Conservation (phyloP, 1,284 basidiomycete species). For the Ganoderma resinaceum region DNA sequence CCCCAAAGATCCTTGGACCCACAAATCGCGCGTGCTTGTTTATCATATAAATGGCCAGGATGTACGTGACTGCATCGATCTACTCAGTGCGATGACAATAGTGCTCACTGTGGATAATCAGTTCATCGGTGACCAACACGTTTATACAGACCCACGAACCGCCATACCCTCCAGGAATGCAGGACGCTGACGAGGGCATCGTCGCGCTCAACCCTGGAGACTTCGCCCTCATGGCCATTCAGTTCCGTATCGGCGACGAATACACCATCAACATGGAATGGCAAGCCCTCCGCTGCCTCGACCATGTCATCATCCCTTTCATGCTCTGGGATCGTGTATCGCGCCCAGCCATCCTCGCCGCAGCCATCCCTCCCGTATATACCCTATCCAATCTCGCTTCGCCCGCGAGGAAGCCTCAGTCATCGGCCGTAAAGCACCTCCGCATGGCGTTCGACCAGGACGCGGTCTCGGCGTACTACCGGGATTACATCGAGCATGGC, state of each 20-base stretch:
- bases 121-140: too few species aligned
- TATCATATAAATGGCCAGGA: background rate
- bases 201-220: conserved; percentile 2
- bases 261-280: background rate
- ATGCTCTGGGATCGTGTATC: background rate
- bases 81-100: too few species aligned
- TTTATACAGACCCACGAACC: background rate
- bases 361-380: background rate
- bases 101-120: too few species aligned
- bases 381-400: background rate
- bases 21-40: background rate
- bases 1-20: background rate
- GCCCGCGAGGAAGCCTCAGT: background rate
- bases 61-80: too few species aligned
- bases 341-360: background rate
- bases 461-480: background rate
- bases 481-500: background rate
- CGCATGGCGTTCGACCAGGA: background rate
- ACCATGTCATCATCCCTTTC: background rate
- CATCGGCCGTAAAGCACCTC: background rate
- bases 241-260: conserved; percentile 11
- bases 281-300: background rate
- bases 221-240: background rate
- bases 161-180: background rate
- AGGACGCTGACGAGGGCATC: background rate